phyloP scores from a whole-genome alignment of 306 rosid species.

The Comarum palustre region DNA sequence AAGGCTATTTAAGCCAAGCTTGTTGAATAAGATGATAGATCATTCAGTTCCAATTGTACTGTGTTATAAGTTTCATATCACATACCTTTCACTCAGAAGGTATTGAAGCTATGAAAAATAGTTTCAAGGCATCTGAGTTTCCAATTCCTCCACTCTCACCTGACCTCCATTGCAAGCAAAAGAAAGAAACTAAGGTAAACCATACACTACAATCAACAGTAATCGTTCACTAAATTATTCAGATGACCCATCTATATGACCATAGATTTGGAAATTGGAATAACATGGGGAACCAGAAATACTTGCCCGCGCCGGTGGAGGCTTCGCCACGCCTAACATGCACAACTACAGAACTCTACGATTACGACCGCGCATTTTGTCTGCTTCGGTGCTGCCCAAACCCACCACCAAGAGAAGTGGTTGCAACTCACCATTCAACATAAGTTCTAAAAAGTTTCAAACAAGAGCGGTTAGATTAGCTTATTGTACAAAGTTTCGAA shows the following conservation, averaged over 20 bases:
- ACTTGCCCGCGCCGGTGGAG: conserved; percentile 34
- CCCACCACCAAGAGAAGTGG: not conserved
- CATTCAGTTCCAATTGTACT: too few relatives aligned
- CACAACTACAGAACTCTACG: not conserved
- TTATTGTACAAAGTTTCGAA: too few relatives aligned
- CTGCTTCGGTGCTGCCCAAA: conserved; percentile 7
- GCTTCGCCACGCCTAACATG: conserved; percentile 15
- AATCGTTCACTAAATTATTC: not conserved
- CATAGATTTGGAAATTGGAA: conserved; percentile 8
- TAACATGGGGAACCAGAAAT: conserved; percentile 19
- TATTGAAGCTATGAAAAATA: not conserved
- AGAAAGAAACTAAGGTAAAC: not conserved
- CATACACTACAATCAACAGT: not conserved
- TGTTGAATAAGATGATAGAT: too few relatives aligned
- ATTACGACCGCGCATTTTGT: not conserved
- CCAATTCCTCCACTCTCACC: not conserved
- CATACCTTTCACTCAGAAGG: not conserved
- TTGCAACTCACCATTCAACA: not conserved
- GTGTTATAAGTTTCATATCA: too few relatives aligned
- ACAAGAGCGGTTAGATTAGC: not conserved
- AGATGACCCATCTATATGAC: conserved; percentile 11
- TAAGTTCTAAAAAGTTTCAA: too few relatives aligned
- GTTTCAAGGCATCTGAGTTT: not conserved
- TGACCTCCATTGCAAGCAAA: not conserved
- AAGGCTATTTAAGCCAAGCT: too few relatives aligned